phyloP scores from a whole-genome alignment of 306 rosid genomes.

The Luffa aegyptiaca region DNA sequence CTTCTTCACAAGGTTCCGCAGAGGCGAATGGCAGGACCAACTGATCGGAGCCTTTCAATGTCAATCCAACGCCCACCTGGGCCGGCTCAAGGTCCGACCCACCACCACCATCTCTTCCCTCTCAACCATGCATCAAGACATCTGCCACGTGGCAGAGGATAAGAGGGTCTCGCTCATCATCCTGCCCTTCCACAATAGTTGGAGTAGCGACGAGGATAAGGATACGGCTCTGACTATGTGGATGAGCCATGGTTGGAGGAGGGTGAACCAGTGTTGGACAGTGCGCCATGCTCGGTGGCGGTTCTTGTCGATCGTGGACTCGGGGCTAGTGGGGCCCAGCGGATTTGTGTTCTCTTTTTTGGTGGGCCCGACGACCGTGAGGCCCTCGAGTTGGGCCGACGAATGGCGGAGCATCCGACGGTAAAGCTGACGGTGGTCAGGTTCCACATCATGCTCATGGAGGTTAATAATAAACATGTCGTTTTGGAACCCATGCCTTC shows the following conservation, averaged over 20 bases:
- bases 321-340: conserved; percentile 1
- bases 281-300: conserved; percentile 59
- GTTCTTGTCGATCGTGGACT: conserved; percentile 63
- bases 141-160: conserved; percentile 66
- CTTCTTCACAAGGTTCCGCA: conserved; percentile 32
- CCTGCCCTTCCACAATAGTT: conserved; percentile 41
- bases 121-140: conserved; percentile 56
- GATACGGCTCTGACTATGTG: too few relatives aligned
- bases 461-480: not conserved
- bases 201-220: conserved; percentile 33
- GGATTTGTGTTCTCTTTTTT: conserved; percentile 41
- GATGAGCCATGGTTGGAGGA: conserved; percentile 53
- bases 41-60: conserved; percentile 30
- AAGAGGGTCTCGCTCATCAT: conserved; percentile 52
- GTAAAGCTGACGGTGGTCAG: conserved; percentile 27
- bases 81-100: conserved; percentile 46
- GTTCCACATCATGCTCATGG: conserved; percentile 11
- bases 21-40: conserved; percentile 29
- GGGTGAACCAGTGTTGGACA: conserved; percentile 54
- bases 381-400: conserved; percentile 42
- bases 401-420: conserved; percentile 52
- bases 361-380: conserved; percentile 84
- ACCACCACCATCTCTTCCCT: conserved; percentile 52
- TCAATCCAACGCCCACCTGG: conserved; percentile 39
- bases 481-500: conserved; percentile 22